Conservation (phyloP, 1,284 basidiomycete genomes). For the Cutaneotrichosporon cavernicola region DNA sequence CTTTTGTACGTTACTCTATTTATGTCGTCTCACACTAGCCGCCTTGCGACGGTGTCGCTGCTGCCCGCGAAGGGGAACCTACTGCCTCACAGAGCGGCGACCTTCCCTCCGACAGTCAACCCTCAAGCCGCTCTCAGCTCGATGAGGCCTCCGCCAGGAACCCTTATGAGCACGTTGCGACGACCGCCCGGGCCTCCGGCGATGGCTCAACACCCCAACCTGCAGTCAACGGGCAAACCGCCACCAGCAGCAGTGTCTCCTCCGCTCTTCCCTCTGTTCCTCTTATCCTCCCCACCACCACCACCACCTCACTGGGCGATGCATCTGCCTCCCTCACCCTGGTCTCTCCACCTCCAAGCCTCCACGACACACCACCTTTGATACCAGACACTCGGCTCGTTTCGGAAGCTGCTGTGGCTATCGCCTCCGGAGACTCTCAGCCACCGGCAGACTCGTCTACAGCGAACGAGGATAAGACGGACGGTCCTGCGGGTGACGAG, state of each 20-base stretch:
- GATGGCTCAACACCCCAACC: background rate
- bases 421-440: background rate
- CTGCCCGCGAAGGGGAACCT: background rate
- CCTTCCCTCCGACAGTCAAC: background rate
- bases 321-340: background rate
- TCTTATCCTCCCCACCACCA: background rate
- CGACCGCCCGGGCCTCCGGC: background rate
- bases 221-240: background rate
- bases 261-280: background rate
- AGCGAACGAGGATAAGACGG: background rate
- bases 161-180: background rate
- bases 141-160: background rate
- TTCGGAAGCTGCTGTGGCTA: background rate
- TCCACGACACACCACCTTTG: background rate
- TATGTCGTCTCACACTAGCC: background rate
- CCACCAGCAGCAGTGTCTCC: background rate
- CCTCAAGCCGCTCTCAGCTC: background rate
- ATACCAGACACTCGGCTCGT: background rate
- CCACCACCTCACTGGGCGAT: background rate
- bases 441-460: background rate
- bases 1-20: background rate
- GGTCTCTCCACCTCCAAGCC: background rate
- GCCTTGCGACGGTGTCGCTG: background rate
- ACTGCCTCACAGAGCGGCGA: background rate
- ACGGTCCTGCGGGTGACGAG: background rate